Conservation (phyloP, 805 yeast species). For the Jamesozyma spencerorum region DNA sequence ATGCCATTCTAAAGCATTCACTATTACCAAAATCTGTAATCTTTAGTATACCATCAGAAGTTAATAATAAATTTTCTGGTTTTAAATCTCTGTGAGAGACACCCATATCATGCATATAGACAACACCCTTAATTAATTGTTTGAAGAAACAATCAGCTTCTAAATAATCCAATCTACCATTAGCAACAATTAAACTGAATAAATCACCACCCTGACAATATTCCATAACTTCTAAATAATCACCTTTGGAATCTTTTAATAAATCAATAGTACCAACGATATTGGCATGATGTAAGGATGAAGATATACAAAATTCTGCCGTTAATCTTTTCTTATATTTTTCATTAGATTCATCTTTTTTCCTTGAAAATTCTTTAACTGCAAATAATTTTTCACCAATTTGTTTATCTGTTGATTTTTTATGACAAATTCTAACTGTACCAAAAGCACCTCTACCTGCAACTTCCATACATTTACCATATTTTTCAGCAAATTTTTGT, state of each 20-base stretch:
- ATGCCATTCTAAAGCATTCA: slow-evolving; percentile 75
- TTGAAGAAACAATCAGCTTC: slow-evolving; percentile 90
- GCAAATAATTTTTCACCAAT: slow-evolving; percentile 53
- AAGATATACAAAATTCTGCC: slow-evolving; percentile 74
- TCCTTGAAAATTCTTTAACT: slow-evolving; percentile 73
- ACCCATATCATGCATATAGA: slow-evolving; percentile 82
- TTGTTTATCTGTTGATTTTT: slow-evolving; percentile 30
- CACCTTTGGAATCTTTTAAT: slow-evolving; percentile 72
- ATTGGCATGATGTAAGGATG: slow-evolving; percentile 67
- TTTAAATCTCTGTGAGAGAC: slow-evolving; percentile 90
- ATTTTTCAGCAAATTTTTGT: slow-evolving; percentile 62
- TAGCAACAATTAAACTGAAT: slow-evolving; percentile 61
- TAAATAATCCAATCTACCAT: slow-evolving; percentile 67
- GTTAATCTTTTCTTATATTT: slow-evolving; percentile 67
- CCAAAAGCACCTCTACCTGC: slow-evolving; percentile 94
- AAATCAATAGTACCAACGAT: slow-evolving; percentile 70
- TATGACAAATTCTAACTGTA: slow-evolving; percentile 81
- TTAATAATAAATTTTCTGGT: slow-evolving; percentile 82
- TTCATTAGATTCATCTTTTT: slow-evolving; percentile 51
- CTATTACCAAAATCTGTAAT: slow-evolving; percentile 85
- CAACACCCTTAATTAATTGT: slow-evolving; percentile 74
- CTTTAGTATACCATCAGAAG: slow-evolving; percentile 63
- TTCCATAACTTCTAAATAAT: slow-evolving; percentile 80
- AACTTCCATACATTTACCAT: slow-evolving; percentile 91
- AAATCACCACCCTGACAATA: slow-evolving; percentile 77